Evolutionary conservation across 2,329 filamentous ascomycete genomes (phyloP), one percentile per base, ranked within the genome.

Genomic region (Pseudogymnoascus sp.): DNA sequence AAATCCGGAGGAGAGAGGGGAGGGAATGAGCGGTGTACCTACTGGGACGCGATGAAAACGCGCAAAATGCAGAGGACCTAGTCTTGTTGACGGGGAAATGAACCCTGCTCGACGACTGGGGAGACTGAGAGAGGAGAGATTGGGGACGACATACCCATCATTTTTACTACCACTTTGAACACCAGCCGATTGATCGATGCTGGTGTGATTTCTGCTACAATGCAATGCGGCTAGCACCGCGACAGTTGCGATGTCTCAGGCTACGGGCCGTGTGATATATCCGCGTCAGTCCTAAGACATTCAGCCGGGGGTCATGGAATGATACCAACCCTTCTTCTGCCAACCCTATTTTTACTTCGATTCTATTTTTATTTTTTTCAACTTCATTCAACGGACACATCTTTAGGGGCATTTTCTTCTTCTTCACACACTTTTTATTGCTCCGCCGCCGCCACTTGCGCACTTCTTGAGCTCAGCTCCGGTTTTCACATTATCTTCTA

Each of bases 221-320:
- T 56, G 50, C 25, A 18, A 56, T 56, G 50, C 50, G 50, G 50
- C 50, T 56, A n/a, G 50, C 50, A 33, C 50, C 50, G 50, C 28
- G 50, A 56, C 50, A 33, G 5, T 56, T 56, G 5, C 5, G 28
- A 56, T 56, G 50, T 33, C 50, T 56, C 50, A 33, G 50, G 6
- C 28, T 56, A 5, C 5, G 28, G 28, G 23, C 50, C n/a, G 7
- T 31, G n/a, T 12, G n/a, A 16, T 33, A 28, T 28, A 33, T 16
- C 50, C 28, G 50, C 28, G 28, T 18, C 50, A 21, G 50, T 14
- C 31, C 50, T 33, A 28, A 56, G 50, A 56, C 50, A 56, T 56
- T 31, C 28, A 56, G 14, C 50, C 28, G 18, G 50, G 50, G 50
- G 50, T 28, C n/a, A 33, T n/a, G 50, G 50, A 56, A 33, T 25